Conservation (phyloP, 495 filamentous ascomycete genomes). For the Chaetomium tenue region DNA sequence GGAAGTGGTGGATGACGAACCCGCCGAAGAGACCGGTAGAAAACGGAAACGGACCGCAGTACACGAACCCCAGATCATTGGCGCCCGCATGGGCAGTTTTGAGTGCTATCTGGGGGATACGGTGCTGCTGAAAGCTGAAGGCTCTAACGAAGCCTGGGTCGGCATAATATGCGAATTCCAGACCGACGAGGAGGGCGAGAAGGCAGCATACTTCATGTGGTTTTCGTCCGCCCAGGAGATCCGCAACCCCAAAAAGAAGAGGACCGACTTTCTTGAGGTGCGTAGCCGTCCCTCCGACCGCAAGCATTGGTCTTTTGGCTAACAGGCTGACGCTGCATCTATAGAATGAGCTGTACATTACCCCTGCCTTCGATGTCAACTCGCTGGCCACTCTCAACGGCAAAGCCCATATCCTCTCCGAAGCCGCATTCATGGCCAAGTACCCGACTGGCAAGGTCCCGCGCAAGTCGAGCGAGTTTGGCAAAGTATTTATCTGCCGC, state of each 20-base stretch:
- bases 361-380: slow-evolving; percentile 77
- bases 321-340: not conserved
- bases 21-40: slow-evolving; percentile 30
- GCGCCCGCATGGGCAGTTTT: slow-evolving; percentile 82
- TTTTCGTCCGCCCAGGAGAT: slow-evolving; percentile 91
- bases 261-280: slow-evolving; percentile 73
- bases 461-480: slow-evolving; percentile 68
- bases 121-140: slow-evolving; percentile 80
- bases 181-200: slow-evolving; percentile 64
- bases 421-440: slow-evolving; percentile 57
- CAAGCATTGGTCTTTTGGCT: not conserved
- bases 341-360: slow-evolving; percentile 89
- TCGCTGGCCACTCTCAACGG: slow-evolving; percentile 88
- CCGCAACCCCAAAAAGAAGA: slow-evolving; percentile 78
- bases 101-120: slow-evolving; percentile 77
- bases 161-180: slow-evolving; percentile 80
- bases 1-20: slow-evolving; percentile 23
- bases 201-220: slow-evolving; percentile 77
- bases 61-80: slow-evolving; percentile 58
- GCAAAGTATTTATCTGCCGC: slow-evolving; percentile 88
- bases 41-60: slow-evolving; percentile 41
- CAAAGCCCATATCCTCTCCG: slow-evolving; percentile 76
- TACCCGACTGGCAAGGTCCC: slow-evolving; percentile 79
- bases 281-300: not conserved
- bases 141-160: slow-evolving; percentile 79